A percentile compares a stretch with the other conserved stretches of the same genome.
These are phyloP conservation scores for Taphrina communis DNA, from an alignment of 1,139 yeast species.

Conservation along the genomic window DNA sequence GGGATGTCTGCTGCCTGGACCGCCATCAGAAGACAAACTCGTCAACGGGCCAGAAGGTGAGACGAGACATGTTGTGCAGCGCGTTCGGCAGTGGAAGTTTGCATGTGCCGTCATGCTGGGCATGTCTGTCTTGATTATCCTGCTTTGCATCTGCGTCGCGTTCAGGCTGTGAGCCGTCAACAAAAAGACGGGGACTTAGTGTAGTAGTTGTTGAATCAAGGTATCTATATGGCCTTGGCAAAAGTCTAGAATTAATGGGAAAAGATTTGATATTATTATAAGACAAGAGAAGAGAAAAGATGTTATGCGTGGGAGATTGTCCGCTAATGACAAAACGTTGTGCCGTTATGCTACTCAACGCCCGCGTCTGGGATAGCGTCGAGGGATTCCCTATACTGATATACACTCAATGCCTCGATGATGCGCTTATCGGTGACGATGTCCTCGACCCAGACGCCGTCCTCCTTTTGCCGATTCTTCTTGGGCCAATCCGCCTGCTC, in stretches of 20 bases:
- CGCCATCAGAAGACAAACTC: background rate
- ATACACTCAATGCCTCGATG: slow-evolving; percentile 22
- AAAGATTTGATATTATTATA: background rate
- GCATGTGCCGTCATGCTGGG: slow-evolving; percentile 24
- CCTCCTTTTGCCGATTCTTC: slow-evolving; percentile 75
- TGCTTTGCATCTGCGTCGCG: slow-evolving; percentile 2
- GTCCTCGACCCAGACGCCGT: slow-evolving; percentile 43
- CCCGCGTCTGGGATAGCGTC: background rate
- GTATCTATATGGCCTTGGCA: too few relatives aligned
- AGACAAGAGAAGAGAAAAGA: background rate
- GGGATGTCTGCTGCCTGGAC: slow-evolving; percentile 8
- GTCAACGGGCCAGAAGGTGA: background rate
- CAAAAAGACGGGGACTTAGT: too few relatives aligned
- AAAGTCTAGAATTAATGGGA: background rate
- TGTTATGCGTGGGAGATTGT: too few relatives aligned
- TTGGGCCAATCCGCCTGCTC: slow-evolving; percentile 94
- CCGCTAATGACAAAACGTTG: too few relatives aligned
- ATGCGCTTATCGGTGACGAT: slow-evolving; percentile 43
- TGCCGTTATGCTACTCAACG: background rate
- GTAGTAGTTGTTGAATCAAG: too few relatives aligned
- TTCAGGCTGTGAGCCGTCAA: background rate
- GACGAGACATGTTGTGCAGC: background rate
- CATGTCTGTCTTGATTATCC: background rate
- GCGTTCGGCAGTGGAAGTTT: slow-evolving; percentile 6
- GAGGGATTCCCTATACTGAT: slow-evolving; percentile 34